A percentile compares a stretch with the other conserved stretches of the same genome.
Conservation (phyloP, 768 basidiomycete genomes). For the Xerocomus spinulosus region DNA sequence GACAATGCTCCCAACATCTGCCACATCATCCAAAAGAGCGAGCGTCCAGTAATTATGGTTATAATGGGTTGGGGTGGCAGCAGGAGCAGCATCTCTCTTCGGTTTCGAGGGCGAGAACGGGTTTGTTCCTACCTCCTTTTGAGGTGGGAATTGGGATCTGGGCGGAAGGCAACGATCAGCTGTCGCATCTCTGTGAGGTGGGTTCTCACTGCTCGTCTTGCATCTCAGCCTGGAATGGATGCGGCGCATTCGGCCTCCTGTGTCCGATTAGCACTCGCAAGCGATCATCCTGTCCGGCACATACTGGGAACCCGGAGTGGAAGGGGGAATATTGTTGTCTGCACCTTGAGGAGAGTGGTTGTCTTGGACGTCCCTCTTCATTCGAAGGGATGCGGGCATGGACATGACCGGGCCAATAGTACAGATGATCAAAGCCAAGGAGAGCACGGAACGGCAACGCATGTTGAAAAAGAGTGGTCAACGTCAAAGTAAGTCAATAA, state of each 20-base stretch:
- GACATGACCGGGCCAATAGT: conserved; percentile 6
- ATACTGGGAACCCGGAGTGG: not conserved
- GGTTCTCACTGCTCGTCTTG: too few species aligned
- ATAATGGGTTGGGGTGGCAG: too few species aligned
- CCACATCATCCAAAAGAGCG: too few species aligned
- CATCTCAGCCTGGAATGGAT: not conserved
- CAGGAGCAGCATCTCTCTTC: too few species aligned
- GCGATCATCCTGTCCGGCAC: too few species aligned
- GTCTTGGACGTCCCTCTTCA: not conserved
- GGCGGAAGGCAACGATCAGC: not conserved
- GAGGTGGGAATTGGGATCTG: too few species aligned
- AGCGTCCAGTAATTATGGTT: too few species aligned
- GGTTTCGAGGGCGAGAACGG: too few species aligned
- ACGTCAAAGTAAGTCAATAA: not conserved
- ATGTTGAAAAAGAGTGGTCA: conserved; percentile 6
- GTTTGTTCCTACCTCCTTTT: too few species aligned
- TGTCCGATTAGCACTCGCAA: not conserved
- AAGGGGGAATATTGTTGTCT: not conserved
- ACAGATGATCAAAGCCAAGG: conserved; percentile 3
- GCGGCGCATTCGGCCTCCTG: not conserved
- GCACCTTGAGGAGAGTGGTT: not conserved
- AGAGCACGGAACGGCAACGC: conserved; percentile 5
- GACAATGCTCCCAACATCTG: too few species aligned
- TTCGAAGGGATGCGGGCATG: conserved; percentile 4
- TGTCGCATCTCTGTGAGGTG: too few species aligned